These are phyloP conservation scores for Lactifluus piperatus DNA, from an alignment of 768 basidiomycete species.

Conservation along the genomic window DNA sequence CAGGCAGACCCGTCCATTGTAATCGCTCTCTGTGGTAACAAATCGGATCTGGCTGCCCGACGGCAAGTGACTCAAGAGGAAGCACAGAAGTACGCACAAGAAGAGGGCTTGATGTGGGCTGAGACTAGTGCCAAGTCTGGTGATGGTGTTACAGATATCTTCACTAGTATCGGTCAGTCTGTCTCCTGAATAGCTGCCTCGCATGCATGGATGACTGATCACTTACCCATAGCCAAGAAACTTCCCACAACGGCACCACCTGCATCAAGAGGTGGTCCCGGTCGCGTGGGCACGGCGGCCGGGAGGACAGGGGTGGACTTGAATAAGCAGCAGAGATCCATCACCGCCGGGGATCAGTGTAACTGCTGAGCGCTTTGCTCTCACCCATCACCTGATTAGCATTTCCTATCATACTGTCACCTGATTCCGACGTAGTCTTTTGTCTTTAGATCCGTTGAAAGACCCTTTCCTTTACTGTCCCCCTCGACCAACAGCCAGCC, in stretches of 20 bases:
- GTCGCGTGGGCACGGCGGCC: slow-evolving; percentile 41
- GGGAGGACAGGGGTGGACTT: slow-evolving; percentile 68
- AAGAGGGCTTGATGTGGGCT: slow-evolving; percentile 88
- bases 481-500: slow-evolving; percentile 6
- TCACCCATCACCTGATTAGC: neutral
- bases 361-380: slow-evolving; percentile 47
- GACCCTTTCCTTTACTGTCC: neutral
- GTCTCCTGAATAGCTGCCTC: neutral
- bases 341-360: slow-evolving; percentile 56
- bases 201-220: neutral
- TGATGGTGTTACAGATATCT: slow-evolving; percentile 79
- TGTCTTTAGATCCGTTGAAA: slow-evolving; percentile 9
- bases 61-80: slow-evolving; percentile 83
- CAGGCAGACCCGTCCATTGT: slow-evolving; percentile 97
- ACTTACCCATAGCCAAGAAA: slow-evolving; percentile 58
- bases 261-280: slow-evolving; percentile 46
- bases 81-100: slow-evolving; percentile 86
- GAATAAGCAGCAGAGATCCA: slow-evolving; percentile 50
- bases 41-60: slow-evolving; percentile 76
- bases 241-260: slow-evolving; percentile 75
- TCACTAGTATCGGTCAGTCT: slow-evolving; percentile 73
- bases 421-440: slow-evolving; percentile 4
- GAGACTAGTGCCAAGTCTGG: slow-evolving; percentile 89
- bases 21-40: slow-evolving; percentile 95
- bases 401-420: neutral